Percentiles rank a stretch among this genome's conserved stretches.
phyloP scores from a whole-genome alignment of 108 stramenopile species.

The Phaeodactylum tricornutum region DNA sequence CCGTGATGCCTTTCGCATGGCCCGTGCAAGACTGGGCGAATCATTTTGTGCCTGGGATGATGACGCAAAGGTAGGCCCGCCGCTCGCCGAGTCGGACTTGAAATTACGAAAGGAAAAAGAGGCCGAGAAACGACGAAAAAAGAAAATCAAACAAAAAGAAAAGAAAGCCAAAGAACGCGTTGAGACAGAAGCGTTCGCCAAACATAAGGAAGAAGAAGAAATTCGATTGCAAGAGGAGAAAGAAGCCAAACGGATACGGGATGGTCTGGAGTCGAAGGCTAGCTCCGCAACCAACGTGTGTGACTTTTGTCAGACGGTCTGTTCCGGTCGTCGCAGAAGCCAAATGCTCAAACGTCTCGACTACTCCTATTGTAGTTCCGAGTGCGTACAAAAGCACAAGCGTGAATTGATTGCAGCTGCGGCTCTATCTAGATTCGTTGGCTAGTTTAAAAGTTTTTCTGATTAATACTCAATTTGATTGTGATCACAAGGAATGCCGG shows the following conservation, averaged over 20 bases:
- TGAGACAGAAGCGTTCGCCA: conserved; percentile 4
- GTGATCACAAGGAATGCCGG: conserved; percentile 4
- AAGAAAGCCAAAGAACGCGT: conserved; percentile 53
- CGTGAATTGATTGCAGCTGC: conserved; percentile 81
- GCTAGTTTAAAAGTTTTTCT: too few relatives aligned
- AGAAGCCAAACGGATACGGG: conserved; percentile 32
- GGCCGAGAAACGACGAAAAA: conserved; percentile 67
- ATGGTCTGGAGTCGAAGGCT: conserved; percentile 23
- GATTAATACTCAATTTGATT: too few relatives aligned
- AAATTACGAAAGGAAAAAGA: conserved; percentile 58
- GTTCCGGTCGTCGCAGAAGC: conserved; percentile 42
- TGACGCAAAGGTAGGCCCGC: conserved; percentile 59
- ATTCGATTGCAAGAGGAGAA: conserved; percentile 15
- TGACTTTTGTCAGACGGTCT: conserved; percentile 65
- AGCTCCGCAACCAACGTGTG: conserved; percentile 34
- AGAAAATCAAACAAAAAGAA: conserved; percentile 73
- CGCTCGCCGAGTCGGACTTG: conserved; percentile 47
- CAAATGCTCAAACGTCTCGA: conserved; percentile 75
- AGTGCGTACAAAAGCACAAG: conserved; percentile 82
- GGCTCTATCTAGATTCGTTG: conserved; percentile 59
- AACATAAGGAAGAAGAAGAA: conserved; percentile 16
- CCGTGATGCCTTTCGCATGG: conserved; percentile 74
- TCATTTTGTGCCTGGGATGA: conserved; percentile 63
- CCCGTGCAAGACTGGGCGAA: conserved; percentile 64
- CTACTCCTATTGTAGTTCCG: conserved; percentile 69